Base-by-base conservation (phyloP, 2,329 filamentous ascomycete genomes). In the Epichloe typhina region DNA sequence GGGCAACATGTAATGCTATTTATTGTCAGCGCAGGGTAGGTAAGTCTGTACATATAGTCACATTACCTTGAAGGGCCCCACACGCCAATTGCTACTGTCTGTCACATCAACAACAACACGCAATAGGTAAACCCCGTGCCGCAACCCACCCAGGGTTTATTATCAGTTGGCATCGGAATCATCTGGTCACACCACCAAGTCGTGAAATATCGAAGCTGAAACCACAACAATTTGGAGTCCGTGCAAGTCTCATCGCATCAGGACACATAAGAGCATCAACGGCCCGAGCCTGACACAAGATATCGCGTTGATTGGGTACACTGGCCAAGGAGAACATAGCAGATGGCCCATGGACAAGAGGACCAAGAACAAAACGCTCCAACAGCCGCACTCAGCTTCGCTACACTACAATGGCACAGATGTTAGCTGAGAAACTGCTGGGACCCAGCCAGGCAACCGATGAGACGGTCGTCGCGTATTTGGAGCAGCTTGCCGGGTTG, bases 401-500 rank as follows among this genome's bases (percentile, higher is more conserved):
- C n/a, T 15, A 11, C 21, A 33, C 39, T 13, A 46, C 13, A 53
- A 70, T 70, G 68, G 64, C 67, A 15, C 66, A 70, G 44, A 58
- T 64, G 15, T 57, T 70, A 35, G 55, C 59, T 49, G 65, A 70
- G 45, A 26, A 43, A 19, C 52, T 69, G 21, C 59, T 70, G 39
- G 63, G 58, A 19, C 56, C 62, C 4, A 55, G 58, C 41, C 54
- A 64, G 53, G 61, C 58, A 13, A 54, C 66, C 36, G 76, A 85
- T 62, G 64, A 73, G 9, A 70, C 74, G 38, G 80, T 80, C 11
- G 71, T 80, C 48, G 73, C 77, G 49, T 98, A 97, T 66, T 80
- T 97, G 45, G 76, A 80, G 53, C 80, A 83, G 54, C 74, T 97
- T 44, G 82, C 86, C 5, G 86, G 86, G 3, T 82, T 94, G 49